Evolutionary conservation across 2,329 filamentous ascomycete species (phyloP).

Genomic region (Penicillium psychrosexuale): DNA sequence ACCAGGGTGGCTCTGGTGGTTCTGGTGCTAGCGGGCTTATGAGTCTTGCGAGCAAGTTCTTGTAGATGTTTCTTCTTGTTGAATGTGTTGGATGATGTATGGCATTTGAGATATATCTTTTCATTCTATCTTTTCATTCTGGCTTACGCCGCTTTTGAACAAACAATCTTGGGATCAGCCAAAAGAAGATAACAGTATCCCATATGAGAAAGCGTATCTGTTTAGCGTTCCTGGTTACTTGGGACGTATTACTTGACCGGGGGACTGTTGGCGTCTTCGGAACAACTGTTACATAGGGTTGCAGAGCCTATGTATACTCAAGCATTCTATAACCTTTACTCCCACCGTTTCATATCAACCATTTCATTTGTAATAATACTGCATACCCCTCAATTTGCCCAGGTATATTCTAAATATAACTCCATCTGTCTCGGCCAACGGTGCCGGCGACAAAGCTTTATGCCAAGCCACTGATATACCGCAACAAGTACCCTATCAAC

Average conservation of each 20-base stretch:
- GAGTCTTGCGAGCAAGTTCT: conserved; percentile 60
- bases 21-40: conserved; percentile 53
- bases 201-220: background rate
- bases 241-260: background rate
- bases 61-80: conserved; percentile 27
- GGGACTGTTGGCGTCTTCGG: too few species aligned
- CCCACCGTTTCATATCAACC: background rate
- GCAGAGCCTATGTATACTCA: background rate
- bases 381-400: background rate
- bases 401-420: background rate
- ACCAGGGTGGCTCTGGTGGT: conserved; percentile 55
- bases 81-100: background rate
- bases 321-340: background rate
- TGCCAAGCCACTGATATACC: too few species aligned
- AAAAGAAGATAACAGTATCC: background rate
- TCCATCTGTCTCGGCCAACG: background rate
- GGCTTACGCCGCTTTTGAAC: background rate
- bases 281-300: too few species aligned
- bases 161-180: background rate
- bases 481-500: too few species aligned
- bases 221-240: background rate
- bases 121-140: background rate
- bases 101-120: background rate
- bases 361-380: background rate
- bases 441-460: background rate